Evolutionary conservation across 148 eudicot species (phyloP), one percentile per base, ranked within the genome.

Genomic region (Spergularia marina): DNA sequence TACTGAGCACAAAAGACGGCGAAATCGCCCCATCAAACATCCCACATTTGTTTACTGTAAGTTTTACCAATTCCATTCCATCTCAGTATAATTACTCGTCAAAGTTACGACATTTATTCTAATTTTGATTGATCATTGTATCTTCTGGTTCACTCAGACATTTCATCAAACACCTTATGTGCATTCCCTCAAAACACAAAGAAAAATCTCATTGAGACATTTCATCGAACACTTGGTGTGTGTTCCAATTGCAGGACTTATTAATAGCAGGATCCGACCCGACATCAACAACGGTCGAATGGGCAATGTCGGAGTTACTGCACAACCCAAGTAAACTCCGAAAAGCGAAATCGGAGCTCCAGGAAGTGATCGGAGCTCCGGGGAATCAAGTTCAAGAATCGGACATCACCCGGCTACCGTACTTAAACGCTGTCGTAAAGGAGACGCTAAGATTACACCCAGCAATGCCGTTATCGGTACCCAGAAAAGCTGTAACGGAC

Each of bases 241-340:
- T 70, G 36, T 58, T 0, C 4, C 5, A 36, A 47, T 51, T 8
- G 16, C 68, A 58, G 78, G 77, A 60, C 18, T 61, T 80, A 13
- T 76, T 80, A 49, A 12, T 59, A 6, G 79, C 76, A 10, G 79
- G 73, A 51, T 12, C 76, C 5, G 79, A 80, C 17, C 65, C 79
- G 25, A 80, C 74, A 25, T 65, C 79, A 9, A 70, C 55, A 16
- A 56, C 72, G 5, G 10, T 70, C 8, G 83, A 70, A 21, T 80
- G 83, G 78, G 66, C 60, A 80, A 80, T 76, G 79, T 51, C 79
- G n/a, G 82, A 79, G 52, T 59, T 75, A 64, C 72, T 75, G n/a
- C 66, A 44, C 39, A 65, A 56, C 53, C 76, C 69, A 23, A 44
- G 68, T 12, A 79, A 65, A 34, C 70, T 73, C 9, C 20, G 58